Conservation (phyloP, 768 basidiomycete genomes). For the Suillus sp. region DNA sequence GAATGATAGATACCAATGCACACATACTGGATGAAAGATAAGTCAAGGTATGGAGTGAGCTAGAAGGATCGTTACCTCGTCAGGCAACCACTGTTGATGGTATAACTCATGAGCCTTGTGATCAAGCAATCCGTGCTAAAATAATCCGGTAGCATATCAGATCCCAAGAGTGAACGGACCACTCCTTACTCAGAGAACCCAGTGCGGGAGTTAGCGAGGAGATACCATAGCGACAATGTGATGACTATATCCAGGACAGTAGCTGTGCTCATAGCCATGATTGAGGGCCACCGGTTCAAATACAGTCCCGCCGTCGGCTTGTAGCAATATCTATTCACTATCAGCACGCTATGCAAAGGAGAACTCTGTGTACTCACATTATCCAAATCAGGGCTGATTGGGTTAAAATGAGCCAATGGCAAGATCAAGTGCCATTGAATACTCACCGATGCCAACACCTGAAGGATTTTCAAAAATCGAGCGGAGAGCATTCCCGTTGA, state of each 20-base stretch:
- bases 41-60: background rate
- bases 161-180: background rate
- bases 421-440: background rate
- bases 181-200: background rate
- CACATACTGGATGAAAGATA: conserved; percentile 3
- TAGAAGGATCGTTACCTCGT: conserved; percentile 3
- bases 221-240: conserved; percentile 5
- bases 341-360: background rate
- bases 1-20: background rate
- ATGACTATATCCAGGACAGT: background rate
- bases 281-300: background rate
- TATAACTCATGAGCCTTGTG: conserved; percentile 1
- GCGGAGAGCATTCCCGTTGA: background rate
- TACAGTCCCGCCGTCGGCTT: background rate
- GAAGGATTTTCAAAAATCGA: background rate
- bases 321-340: background rate
- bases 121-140: conserved; percentile 6
- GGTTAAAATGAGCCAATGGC: background rate
- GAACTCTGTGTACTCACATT: background rate
- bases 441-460: background rate
- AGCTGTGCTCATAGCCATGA: background rate
- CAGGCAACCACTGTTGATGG: conserved; percentile 2
- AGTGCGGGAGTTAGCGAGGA: conserved; percentile 8
- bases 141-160: background rate
- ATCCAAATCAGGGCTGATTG: conserved; percentile 1